A percentile compares a stretch with the other conserved stretches of the same genome.
phyloP scores from a whole-genome alignment of 306 rosid species.

The Quercus dentata region DNA sequence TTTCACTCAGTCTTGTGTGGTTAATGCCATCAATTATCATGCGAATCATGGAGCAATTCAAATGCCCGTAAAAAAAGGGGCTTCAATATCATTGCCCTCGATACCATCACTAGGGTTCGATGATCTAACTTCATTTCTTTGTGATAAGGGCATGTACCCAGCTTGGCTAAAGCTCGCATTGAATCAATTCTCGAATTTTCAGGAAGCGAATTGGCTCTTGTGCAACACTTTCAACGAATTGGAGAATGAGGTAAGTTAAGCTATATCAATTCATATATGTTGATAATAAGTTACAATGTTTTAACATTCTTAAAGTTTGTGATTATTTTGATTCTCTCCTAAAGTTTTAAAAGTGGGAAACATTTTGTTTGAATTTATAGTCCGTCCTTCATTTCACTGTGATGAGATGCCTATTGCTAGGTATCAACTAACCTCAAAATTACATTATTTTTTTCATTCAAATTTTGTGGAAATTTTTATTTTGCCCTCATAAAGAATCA shows the following conservation, averaged over 20 bases:
- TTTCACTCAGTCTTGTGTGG: conserved; percentile 21
- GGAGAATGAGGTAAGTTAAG: conserved; percentile 10
- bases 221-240: conserved; percentile 2
- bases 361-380: too few relatives aligned
- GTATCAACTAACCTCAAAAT: too few relatives aligned
- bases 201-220: conserved; percentile 5
- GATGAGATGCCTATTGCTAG: too few relatives aligned
- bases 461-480: too few relatives aligned
- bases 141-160: background rate
- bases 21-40: conserved; percentile 8
- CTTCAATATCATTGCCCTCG: conserved; percentile 1
- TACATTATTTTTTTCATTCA: too few relatives aligned
- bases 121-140: conserved; percentile 7
- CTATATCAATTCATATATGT: background rate
- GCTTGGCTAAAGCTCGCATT: background rate
- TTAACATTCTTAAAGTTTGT: too few relatives aligned
- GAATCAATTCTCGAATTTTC: conserved; percentile 9
- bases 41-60: background rate
- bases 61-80: background rate
- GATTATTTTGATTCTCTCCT: too few relatives aligned
- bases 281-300: too few relatives aligned
- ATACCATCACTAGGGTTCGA: conserved; percentile 1
- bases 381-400: too few relatives aligned
- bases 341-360: too few relatives aligned
- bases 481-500: too few relatives aligned